Evolutionary conservation across 805 yeast genomes (phyloP), one percentile per base, ranked within the genome.

Genomic region (Candida namnaoensis): DNA sequence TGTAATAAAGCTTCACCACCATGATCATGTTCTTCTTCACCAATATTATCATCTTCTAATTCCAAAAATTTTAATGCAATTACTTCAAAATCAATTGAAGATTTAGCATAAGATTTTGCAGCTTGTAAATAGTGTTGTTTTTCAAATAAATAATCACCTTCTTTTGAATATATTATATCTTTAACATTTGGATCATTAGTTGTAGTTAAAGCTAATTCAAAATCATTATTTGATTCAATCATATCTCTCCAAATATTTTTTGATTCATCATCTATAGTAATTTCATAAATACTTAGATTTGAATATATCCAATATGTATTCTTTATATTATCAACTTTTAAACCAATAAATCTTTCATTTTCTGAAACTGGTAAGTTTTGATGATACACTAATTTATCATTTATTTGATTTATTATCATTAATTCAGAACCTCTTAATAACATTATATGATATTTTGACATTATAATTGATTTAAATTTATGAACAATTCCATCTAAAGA

Each of bases 281-380:
- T 61, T 56, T 93, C 99, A 54, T 72, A 84, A 9, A 93, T 76
- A 38, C 68, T 69, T 5, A 62, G 54, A 11, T 64, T 59, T 0
- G 93, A 76, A 51, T 67, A 86, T 4, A 84, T 60, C 99, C 99
- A 93, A 50, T 67, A 84, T 0, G 98, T 85, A 1, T 67, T 54
- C 36, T 61, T 60, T 5, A 58, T 44, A 40, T 61, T 59, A 51
- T 84, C 95, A 2, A 69, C 66, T 3, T 71, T 52, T 5, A 78
- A 54, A 0, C 82, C 82, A 7, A 68, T 42, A 37, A 72, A 54
- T 26, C 56, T 51, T 37, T 69, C 74, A 36, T 54, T 55, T 5
- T 56, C 57, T 24, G 52, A 53, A 41, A 43, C 50, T 35, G 61
- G 68, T 5, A 76, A 56, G 1, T 64, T 54, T 34, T 69, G 69